These are phyloP conservation scores for Bipolaris cookei DNA, from an alignment of 2,329 filamentous ascomycete genomes.

Conservation along the genomic window DNA sequence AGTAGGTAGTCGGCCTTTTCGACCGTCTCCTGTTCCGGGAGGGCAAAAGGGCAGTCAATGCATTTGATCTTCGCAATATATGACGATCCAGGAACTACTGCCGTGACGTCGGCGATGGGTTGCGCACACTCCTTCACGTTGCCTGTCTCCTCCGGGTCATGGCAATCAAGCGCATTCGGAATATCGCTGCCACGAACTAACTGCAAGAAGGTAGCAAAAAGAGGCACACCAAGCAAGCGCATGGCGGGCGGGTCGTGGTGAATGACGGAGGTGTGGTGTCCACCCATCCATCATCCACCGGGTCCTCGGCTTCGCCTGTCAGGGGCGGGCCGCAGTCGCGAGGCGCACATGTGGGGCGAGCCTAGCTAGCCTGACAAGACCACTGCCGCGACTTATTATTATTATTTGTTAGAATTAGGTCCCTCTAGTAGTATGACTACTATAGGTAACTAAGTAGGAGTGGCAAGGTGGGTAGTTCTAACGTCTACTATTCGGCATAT, in stretches of 20 bases:
- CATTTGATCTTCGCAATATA: slow-evolving; percentile 44
- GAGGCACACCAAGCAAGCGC: slow-evolving; percentile 9
- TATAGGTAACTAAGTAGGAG: too few relatives aligned
- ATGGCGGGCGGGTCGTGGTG: slow-evolving; percentile 19
- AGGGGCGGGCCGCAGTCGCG: slow-evolving; percentile 2
- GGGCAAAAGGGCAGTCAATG: slow-evolving; percentile 33
- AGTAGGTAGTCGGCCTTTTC: slow-evolving; percentile 32
- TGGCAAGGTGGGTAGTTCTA: too few relatives aligned
- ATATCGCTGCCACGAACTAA: slow-evolving; percentile 13
- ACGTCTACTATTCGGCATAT: too few relatives aligned
- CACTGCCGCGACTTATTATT: too few relatives aligned
- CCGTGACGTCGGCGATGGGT: slow-evolving; percentile 33
- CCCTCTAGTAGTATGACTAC: too few relatives aligned
- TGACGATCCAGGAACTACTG: slow-evolving; percentile 30
- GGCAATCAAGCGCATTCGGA: slow-evolving; percentile 26
- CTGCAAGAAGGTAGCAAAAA: slow-evolving; percentile 18
- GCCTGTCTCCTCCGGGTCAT: slow-evolving; percentile 6
- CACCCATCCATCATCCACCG: slow-evolving; percentile 10
- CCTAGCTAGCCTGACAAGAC: not conserved
- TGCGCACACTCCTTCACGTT: slow-evolving; percentile 27
- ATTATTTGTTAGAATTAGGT: too few relatives aligned
- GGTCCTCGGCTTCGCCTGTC: not conserved
- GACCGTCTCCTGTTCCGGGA: slow-evolving; percentile 11
- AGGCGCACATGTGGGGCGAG: not conserved
- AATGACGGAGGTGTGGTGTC: slow-evolving; percentile 11